phyloP scores from a whole-genome alignment of 2,329 filamentous ascomycete genomes.

The Coniella vitis region DNA sequence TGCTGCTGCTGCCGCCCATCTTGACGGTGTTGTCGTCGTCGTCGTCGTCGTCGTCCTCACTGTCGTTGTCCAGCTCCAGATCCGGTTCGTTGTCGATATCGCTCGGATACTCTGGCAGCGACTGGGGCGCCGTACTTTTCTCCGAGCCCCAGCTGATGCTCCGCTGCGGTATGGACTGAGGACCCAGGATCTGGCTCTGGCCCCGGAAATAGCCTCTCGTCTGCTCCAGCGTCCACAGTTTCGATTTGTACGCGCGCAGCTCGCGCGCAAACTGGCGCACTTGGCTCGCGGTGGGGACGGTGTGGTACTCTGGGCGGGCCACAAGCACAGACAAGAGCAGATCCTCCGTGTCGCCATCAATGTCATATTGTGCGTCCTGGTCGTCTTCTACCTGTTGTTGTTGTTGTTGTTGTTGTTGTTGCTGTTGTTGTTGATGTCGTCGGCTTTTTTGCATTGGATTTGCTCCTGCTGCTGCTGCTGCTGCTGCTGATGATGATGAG shows the following conservation, averaged over 20 bases:
- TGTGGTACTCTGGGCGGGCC: constrained; percentile 1
- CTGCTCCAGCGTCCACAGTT: neutral
- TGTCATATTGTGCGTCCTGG: neutral
- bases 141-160: too few relatives aligned
- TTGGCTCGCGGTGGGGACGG: neutral
- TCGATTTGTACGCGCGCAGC: constrained; percentile 1
- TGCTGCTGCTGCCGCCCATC: too few relatives aligned
- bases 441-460: neutral
- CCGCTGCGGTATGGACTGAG: too few relatives aligned
- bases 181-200: neutral
- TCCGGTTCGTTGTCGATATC: neutral
- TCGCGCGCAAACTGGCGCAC: constrained; percentile 1
- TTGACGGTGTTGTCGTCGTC: neutral
- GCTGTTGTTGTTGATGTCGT: too few relatives aligned
- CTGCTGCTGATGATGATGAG: too few relatives aligned
- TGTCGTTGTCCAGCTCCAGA: neutral
- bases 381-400: neutral
- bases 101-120: neutral
- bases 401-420: neutral
- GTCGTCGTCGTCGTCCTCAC: neutral
- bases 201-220: neutral
- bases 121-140: too few relatives aligned
- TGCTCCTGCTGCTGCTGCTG: too few relatives aligned
- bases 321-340: constrained; percentile 2
- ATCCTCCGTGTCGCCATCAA: constrained; percentile 7